Evolutionary conservation across 208 protist species (phyloP).

Genomic region (Novymonas esmeraldas): DNA sequence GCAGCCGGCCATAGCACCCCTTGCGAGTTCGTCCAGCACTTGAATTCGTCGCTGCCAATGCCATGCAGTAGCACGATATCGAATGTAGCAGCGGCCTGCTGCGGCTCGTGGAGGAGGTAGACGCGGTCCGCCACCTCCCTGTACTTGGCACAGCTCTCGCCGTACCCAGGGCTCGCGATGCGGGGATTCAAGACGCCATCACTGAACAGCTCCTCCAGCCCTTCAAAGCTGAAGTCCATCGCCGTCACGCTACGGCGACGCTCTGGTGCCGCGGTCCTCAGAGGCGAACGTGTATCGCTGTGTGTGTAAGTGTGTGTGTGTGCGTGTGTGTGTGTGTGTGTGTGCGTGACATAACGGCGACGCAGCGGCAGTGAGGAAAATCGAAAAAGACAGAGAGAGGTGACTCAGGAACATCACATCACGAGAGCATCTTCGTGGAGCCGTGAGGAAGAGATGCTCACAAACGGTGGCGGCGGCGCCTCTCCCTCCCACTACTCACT

Average conservation of each 20-base stretch:
- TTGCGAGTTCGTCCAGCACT: conserved; percentile 60
- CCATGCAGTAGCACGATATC: conserved; percentile 69
- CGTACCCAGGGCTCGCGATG: conserved; percentile 20
- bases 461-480: too few species aligned
- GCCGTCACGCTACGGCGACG: background rate
- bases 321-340: background rate
- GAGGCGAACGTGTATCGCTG: background rate
- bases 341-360: background rate
- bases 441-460: too few species aligned
- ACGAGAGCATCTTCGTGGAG: too few species aligned
- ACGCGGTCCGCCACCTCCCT: conserved; percentile 36
- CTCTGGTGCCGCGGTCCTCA: too few species aligned
- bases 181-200: conserved; percentile 46
- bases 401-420: too few species aligned
- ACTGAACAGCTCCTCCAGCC: conserved; percentile 43
- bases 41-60: conserved; percentile 71
- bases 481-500: too few species aligned
- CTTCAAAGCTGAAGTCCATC: conserved; percentile 45
- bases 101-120: conserved; percentile 36
- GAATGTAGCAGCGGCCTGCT: background rate
- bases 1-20: conserved; percentile 64
- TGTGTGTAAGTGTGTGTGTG: background rate
- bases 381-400: background rate
- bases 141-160: conserved; percentile 29
- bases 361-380: background rate